phyloP scores from a whole-genome alignment of 1,284 basidiomycete species.

The Microbotryum saponariae region DNA sequence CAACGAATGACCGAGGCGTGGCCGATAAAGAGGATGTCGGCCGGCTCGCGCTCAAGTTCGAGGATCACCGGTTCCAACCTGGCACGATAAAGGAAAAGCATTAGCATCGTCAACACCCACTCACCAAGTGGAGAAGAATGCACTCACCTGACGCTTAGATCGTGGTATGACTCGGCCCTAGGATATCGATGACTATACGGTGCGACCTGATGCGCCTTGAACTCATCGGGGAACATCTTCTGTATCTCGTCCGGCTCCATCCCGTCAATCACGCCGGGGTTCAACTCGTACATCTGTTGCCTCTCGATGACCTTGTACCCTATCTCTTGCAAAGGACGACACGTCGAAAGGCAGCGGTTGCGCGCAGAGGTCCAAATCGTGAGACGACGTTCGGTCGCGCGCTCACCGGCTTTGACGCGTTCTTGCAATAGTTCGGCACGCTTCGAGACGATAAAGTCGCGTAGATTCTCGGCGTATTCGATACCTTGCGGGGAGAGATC shows the following conservation, averaged over 20 bases:
- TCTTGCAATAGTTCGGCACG: slow-evolving; percentile 35
- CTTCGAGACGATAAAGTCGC: slow-evolving; percentile 38
- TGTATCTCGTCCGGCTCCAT: slow-evolving; percentile 82
- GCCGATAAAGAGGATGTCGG: slow-evolving; percentile 56
- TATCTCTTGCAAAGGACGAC: slow-evolving; percentile 77
- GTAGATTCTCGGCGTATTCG: slow-evolving; percentile 73
- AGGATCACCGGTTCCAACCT: slow-evolving; percentile 69
- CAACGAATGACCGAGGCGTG: slow-evolving; percentile 95
- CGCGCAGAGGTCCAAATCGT: slow-evolving; percentile 94
- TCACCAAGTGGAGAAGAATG: slow-evolving; percentile 8
- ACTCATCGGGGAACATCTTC: slow-evolving; percentile 86
- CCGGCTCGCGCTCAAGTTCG: slow-evolving; percentile 69
- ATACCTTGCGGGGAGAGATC: slow-evolving; percentile 89
- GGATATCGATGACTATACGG: slow-evolving; percentile 84
- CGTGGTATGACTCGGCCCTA: slow-evolving; percentile 88
- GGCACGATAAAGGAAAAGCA: slow-evolving; percentile 5
- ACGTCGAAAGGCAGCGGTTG: slow-evolving; percentile 84
- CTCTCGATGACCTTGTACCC: slow-evolving; percentile 73
- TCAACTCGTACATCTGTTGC: slow-evolving; percentile 93
- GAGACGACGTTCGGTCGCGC: slow-evolving; percentile 17
- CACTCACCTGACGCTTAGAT: slow-evolving; percentile 54
- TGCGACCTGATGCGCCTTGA: slow-evolving; percentile 82
- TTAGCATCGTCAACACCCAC: neutral
- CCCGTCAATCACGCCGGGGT: slow-evolving; percentile 72
- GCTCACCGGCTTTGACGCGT: slow-evolving; percentile 23